Conservation (phyloP, 352 stramenopile species). For the Phytophthora crassamura region DNA sequence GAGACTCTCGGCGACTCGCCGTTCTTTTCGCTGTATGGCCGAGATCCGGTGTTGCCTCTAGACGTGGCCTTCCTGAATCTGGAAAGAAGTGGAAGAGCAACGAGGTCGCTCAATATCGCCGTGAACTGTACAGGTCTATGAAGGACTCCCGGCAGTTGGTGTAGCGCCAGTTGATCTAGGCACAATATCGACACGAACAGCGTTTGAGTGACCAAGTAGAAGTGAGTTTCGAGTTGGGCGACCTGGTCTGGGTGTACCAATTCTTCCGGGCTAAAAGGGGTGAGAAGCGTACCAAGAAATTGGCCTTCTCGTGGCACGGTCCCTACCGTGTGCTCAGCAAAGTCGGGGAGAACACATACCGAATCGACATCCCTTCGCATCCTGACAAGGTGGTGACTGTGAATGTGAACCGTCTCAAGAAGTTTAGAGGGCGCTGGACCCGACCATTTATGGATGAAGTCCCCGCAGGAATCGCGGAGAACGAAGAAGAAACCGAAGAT, state of each 20-base stretch:
- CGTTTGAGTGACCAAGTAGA: neutral
- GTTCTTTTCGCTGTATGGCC: no score
- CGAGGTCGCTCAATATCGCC: neutral
- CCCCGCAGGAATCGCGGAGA: neutral
- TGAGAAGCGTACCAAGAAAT: conserved; percentile 4
- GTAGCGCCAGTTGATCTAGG: neutral
- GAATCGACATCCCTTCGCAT: neutral
- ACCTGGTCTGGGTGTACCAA: conserved; percentile 1
- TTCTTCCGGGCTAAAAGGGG: neutral
- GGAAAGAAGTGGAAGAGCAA: neutral
- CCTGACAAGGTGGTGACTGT: conserved; percentile 2
- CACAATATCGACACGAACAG: neutral
- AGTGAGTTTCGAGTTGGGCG: neutral
- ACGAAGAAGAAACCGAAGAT: neutral
- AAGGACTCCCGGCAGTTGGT: neutral
- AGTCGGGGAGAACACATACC: neutral
- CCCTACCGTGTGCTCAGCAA: neutral
- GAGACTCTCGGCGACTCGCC: neutral
- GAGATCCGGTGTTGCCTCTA: no score
- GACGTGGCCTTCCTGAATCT: conserved; percentile 5
- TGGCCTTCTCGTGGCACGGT: conserved; percentile 7
- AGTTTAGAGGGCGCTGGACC: neutral
- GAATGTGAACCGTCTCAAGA: conserved; percentile 8
- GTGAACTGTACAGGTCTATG: neutral
- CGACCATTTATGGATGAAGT: neutral